Percentiles rank a stretch among this genome's conserved stretches.
Evolutionary conservation across 352 stramenopile genomes (phyloP).

Genomic region (Elongisporangium undulatum): DNA sequence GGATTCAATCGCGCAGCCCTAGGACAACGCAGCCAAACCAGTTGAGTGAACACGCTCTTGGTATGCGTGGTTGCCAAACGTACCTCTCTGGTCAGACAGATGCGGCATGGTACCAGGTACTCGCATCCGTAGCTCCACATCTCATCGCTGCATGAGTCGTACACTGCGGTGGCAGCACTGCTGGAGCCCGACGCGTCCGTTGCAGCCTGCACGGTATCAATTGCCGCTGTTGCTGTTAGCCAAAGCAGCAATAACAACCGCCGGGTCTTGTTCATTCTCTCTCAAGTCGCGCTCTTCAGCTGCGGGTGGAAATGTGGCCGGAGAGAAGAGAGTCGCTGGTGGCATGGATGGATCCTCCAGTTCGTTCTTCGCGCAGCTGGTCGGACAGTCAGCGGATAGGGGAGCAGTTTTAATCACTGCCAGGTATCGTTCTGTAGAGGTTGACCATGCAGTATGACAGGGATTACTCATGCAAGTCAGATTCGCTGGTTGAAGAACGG

Average conservation of each 20-base stretch:
- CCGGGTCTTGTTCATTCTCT: not conserved
- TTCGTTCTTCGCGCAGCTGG: not conserved
- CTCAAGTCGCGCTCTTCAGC: not conserved
- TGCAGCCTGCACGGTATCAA: not conserved
- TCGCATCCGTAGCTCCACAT: slow-evolving; percentile 9
- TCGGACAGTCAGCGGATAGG: not conserved
- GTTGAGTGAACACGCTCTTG: no score
- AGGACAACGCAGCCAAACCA: not conserved
- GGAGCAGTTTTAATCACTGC: not conserved
- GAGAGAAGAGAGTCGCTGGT: not conserved
- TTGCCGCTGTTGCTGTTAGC: not conserved
- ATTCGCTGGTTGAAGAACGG: not conserved
- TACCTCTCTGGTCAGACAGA: slow-evolving; percentile 8
- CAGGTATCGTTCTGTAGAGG: not conserved
- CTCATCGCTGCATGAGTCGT: slow-evolving; percentile 2
- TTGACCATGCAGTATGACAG: not conserved
- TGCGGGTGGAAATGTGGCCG: not conserved
- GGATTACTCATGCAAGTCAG: not conserved
- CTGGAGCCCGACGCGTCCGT: not conserved
- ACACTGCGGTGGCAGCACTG: not conserved
- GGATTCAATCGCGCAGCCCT: slow-evolving; percentile 32
- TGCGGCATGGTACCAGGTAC: slow-evolving; percentile 11
- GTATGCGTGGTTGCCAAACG: no score
- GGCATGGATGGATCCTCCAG: not conserved
- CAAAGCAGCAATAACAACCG: not conserved